Evolutionary conservation across 306 rosid species (phyloP).

Genomic region (Medicago arabica): DNA sequence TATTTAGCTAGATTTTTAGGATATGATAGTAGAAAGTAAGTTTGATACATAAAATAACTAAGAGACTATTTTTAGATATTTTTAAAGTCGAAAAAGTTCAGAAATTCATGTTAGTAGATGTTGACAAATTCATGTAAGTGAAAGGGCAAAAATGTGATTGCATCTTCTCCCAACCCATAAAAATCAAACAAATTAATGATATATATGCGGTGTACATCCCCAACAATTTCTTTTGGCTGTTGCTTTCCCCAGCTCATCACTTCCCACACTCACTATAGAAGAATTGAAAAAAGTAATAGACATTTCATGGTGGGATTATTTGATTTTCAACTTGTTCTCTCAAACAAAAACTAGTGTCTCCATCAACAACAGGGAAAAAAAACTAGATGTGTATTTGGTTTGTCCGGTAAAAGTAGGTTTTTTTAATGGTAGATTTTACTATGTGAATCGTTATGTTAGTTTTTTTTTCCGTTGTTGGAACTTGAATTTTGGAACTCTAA

Average conservation of each 20-base stretch:
- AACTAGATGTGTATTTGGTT: too few relatives aligned
- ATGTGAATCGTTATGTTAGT: too few relatives aligned
- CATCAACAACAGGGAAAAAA: not conserved
- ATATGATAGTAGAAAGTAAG: not conserved
- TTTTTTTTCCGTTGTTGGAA: too few relatives aligned
- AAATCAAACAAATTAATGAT: constrained; percentile 12
- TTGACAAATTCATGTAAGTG: not conserved
- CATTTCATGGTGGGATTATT: constrained; percentile 16
- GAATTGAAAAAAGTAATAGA: not conserved
- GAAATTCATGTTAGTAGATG: not conserved
- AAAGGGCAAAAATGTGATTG: constrained; percentile 29
- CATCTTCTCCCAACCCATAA: not conserved
- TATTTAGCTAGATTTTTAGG: not conserved
- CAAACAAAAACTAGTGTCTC: not conserved
- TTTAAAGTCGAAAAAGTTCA: not conserved
- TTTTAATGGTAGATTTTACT: too few relatives aligned
- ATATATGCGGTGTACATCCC: constrained; percentile 12
- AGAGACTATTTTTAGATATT: not conserved
- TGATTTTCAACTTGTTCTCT: not conserved
- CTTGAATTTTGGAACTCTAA: too few relatives aligned
- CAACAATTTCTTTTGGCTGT: constrained; percentile 38
- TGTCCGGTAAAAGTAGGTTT: too few relatives aligned
- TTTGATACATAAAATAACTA: not conserved
- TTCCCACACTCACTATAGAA: constrained; percentile 28
- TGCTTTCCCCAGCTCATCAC: constrained; percentile 39